Evolutionary conservation across 257 asterid species (phyloP).

Genomic region (Thymus mandschuricus): DNA sequence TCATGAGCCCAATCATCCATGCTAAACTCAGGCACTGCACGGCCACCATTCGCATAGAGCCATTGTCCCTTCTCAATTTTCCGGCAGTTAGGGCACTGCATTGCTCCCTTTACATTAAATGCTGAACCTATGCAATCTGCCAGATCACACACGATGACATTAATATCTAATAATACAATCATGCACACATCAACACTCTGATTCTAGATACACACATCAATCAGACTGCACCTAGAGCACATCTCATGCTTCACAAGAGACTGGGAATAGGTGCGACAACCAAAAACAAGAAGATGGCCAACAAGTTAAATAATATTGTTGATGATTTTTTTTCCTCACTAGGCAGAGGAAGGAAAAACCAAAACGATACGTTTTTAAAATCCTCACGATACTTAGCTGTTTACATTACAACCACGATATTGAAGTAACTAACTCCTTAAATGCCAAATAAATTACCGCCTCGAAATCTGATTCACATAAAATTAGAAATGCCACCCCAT

Average conservation of each 20-base stretch:
- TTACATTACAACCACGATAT: background rate
- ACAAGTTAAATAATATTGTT: background rate
- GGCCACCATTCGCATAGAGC: slow-evolving; percentile 86
- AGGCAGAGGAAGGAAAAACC: background rate
- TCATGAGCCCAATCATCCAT: slow-evolving; percentile 91
- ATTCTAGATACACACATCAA: slow-evolving; percentile 18
- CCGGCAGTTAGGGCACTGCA: slow-evolving; percentile 99
- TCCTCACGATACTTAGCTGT: background rate
- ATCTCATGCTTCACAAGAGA: slow-evolving; percentile 4
- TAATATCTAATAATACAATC: slow-evolving; percentile 1
- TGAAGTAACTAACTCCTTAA: background rate
- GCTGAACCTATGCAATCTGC: slow-evolving; percentile 99
- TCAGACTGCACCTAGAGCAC: background rate
- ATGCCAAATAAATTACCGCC: background rate
- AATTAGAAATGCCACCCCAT: background rate
- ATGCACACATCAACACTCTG: background rate
- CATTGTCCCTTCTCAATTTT: slow-evolving; percentile 96
- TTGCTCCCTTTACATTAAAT: slow-evolving; percentile 86
- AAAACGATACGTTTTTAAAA: background rate
- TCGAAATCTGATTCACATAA: background rate
- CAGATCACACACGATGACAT: slow-evolving; percentile 24
- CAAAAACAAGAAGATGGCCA: slow-evolving; percentile 6
- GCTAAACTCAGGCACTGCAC: slow-evolving; percentile 72
- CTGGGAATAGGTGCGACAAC: background rate
- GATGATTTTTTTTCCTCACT: background rate